Evolutionary conservation across 257 asterid species (phyloP), one percentile per base, ranked within the genome.

Genomic region (Handroanthus guayacan): DNA sequence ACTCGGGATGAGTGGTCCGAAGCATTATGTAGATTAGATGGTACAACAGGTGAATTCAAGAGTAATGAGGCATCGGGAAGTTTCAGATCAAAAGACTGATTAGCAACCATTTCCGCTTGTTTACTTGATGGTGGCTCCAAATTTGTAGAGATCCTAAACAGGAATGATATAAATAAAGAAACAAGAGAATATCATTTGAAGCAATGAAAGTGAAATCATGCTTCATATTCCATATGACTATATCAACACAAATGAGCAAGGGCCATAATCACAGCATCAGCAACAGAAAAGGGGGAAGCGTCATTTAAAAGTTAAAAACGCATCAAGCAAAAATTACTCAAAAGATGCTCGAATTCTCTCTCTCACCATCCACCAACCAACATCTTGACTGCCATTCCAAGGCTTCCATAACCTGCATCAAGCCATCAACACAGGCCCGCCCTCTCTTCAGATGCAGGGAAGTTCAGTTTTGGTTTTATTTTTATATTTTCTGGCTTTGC

Each of bases 21-120:
- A 20, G 77, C 75, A 81, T 76, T 80, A 38, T 17, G 69, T 34
- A 76, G 77, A 77, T 79, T 82, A 56, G 92, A 84, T 12, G 88
- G 82, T 75, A 82, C 9, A 41, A 78, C 51, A n/a, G 94, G 92
- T 74, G 97, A 89, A 80, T 83, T 86, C 82, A 94, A 82, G 75
- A 94, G 93, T 67, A 85, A 66, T 12, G 97, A 84, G 36, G 96
- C 97, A 75, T 94, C 96, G 3, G 98, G 98, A 70, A 89, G 97
- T 82, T 81, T 87, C 79, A 89, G 72, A 37, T 50, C 85, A 34
- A 86, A 66, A 62, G 89, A 67, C 82, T 82, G 81, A 51, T 61
- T 54, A 66, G 94, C 69, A 58, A 54, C 64, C 31, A 10, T 78
- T 50, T 79, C 77, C n/a, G 39, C 56, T 74, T 76, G 80, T 81